phyloP scores from a whole-genome alignment of 2,329 filamentous ascomycete genomes.

The Diaporthe sp. region DNA sequence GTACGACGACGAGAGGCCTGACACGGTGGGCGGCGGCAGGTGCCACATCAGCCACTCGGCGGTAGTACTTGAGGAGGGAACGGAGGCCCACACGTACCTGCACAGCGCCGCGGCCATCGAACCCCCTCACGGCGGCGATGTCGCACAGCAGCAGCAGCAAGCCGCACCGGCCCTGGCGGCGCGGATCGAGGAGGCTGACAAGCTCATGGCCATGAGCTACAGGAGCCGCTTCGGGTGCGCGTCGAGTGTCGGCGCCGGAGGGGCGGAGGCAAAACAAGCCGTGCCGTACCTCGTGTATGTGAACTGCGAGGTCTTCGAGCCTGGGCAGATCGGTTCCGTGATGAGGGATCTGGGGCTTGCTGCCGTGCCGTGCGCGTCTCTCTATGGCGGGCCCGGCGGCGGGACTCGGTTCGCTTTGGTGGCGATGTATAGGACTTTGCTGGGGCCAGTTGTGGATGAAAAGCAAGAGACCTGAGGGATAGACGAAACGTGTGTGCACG shows the following conservation, averaged over 20 bases:
- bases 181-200: background rate
- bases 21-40: background rate
- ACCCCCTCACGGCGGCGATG: too few relatives aligned
- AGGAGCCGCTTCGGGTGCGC: conserved; percentile 4
- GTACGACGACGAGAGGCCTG: conserved; percentile 11
- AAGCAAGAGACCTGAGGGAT: background rate
- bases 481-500: background rate
- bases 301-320: conserved; percentile 24
- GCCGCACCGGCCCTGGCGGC: background rate
- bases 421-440: conserved; percentile 35
- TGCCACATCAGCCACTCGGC: conserved; percentile 33
- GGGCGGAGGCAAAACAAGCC: background rate
- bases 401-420: conserved; percentile 30
- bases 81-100: background rate
- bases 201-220: background rate
- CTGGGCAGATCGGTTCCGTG: conserved; percentile 20
- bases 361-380: conserved; percentile 37
- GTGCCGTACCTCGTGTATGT: conserved; percentile 48
- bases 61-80: background rate
- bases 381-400: conserved; percentile 24
- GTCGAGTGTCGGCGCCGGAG: background rate
- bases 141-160: background rate
- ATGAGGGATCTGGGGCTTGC: conserved; percentile 19
- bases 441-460: background rate
- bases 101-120: conserved; percentile 35